phyloP scores from a whole-genome alignment of 2,329 filamentous ascomycete genomes.

The Fusarium foetens region DNA sequence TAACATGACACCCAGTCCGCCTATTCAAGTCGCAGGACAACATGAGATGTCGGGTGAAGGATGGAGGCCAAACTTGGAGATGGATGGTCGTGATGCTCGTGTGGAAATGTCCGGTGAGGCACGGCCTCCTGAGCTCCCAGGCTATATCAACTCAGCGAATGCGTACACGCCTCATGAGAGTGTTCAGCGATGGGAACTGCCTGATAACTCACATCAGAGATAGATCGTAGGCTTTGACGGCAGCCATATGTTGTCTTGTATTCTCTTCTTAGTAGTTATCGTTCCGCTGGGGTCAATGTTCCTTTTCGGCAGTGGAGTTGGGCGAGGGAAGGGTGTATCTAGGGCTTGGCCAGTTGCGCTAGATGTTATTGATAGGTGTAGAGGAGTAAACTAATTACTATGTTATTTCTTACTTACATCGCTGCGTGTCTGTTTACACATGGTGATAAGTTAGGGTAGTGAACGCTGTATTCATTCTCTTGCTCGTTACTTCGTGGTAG shows the following conservation, averaged over 20 bases:
- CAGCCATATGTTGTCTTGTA: rapidly evolving
- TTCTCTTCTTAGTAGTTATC: background rate
- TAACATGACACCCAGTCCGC: conserved; percentile 29
- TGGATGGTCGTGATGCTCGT: conserved; percentile 30
- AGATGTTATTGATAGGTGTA: background rate
- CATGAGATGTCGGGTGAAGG: conserved; percentile 38
- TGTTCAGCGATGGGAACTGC: conserved; percentile 39
- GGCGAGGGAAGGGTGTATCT: background rate
- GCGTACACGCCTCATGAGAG: conserved; percentile 11
- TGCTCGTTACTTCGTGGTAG: background rate
- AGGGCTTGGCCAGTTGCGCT: background rate
- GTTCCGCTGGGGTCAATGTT: background rate
- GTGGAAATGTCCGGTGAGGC: conserved; percentile 34
- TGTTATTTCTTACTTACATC: background rate
- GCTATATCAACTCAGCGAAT: conserved; percentile 25
- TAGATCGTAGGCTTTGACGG: background rate
- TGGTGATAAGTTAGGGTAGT: too few relatives aligned
- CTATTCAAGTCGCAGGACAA: conserved; percentile 31
- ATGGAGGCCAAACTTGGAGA: conserved; percentile 34
- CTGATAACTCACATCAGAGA: conserved; percentile 33
- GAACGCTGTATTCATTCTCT: background rate
- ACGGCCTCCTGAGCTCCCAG: conserved; percentile 30
- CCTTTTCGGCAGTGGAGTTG: background rate
- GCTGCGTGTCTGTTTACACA: background rate
- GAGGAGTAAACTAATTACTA: background rate